A percentile compares a stretch with the other conserved stretches of the same genome.
Evolutionary conservation across 2,329 filamentous ascomycete genomes (phyloP).

Genomic region (Blumeriella jaapii): DNA sequence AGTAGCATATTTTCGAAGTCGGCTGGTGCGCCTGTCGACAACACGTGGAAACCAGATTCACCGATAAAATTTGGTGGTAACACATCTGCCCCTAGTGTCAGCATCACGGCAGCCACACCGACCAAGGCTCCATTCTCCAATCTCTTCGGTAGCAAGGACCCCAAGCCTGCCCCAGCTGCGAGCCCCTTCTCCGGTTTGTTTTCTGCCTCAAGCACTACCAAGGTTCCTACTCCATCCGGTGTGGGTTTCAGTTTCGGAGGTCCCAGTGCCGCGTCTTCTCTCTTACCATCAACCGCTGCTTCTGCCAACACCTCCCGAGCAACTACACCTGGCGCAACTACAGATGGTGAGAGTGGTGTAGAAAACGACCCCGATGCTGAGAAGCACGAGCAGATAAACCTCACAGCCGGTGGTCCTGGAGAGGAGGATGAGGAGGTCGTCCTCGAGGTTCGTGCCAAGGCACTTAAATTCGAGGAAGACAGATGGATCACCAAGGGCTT

Average conservation of each 20-base stretch:
- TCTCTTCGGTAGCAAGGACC: slow-evolving; percentile 14
- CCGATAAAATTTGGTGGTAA: slow-evolving; percentile 34
- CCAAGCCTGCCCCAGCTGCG: slow-evolving; percentile 7
- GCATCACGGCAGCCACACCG: slow-evolving; percentile 14
- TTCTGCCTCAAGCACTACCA: slow-evolving; percentile 8
- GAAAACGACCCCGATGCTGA: slow-evolving; percentile 37
- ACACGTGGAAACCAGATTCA: slow-evolving; percentile 38
- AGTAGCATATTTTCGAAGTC: slow-evolving; percentile 14
- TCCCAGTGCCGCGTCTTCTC: slow-evolving; percentile 19
- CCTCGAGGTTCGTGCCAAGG: slow-evolving; percentile 61
- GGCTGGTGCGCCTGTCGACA: slow-evolving; percentile 27
- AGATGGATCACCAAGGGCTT: slow-evolving; percentile 60
- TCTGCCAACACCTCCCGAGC: slow-evolving; percentile 25
- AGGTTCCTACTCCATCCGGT: slow-evolving; percentile 9
- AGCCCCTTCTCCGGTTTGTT: slow-evolving; percentile 12
- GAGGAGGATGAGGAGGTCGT: slow-evolving; percentile 63
- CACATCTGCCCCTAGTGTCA: slow-evolving; percentile 12
- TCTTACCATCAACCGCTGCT: slow-evolving; percentile 22
- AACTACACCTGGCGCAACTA: slow-evolving; percentile 24
- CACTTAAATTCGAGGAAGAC: slow-evolving; percentile 47
- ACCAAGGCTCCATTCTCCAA: slow-evolving; percentile 13
- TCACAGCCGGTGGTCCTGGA: slow-evolving; percentile 53
- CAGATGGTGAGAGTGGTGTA: slow-evolving; percentile 23
- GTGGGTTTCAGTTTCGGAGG: slow-evolving; percentile 23
- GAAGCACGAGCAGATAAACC: slow-evolving; percentile 57